phyloP scores from a whole-genome alignment of 2,329 filamentous ascomycete genomes.

The Biscogniauxia marginata region DNA sequence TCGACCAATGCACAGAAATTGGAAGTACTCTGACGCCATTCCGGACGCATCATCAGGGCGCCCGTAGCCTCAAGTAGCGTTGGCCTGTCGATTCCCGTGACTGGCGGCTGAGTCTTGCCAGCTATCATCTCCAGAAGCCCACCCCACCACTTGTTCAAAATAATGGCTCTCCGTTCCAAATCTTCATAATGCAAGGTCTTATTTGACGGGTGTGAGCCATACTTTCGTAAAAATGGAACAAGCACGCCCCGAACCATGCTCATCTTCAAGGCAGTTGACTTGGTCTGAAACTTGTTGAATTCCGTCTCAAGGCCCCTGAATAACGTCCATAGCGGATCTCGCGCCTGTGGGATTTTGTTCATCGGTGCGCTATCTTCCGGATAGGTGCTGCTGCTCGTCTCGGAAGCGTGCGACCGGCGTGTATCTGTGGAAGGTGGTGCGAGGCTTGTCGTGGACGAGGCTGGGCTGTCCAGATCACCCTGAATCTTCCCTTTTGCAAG shows the following conservation, averaged over 20 bases:
- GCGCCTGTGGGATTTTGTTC: slow-evolving; percentile 27
- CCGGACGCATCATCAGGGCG: slow-evolving; percentile 81
- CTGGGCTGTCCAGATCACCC: slow-evolving; percentile 39
- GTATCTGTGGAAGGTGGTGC: slow-evolving; percentile 41
- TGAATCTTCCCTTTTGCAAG: slow-evolving; percentile 37
- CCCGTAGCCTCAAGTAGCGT: slow-evolving; percentile 75
- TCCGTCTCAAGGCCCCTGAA: slow-evolving; percentile 56
- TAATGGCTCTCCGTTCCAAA: slow-evolving; percentile 73
- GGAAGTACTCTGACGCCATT: slow-evolving; percentile 77
- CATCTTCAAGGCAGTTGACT: slow-evolving; percentile 71
- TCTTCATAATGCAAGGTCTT: slow-evolving; percentile 70
- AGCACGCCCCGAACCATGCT: slow-evolving; percentile 70
- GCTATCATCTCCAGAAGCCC: slow-evolving; percentile 79
- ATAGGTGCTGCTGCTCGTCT: slow-evolving; percentile 32
- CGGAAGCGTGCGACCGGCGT: slow-evolving; percentile 32
- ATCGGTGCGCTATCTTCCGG: slow-evolving; percentile 24
- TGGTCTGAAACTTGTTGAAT: slow-evolving; percentile 61
- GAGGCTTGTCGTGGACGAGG: slow-evolving; percentile 47
- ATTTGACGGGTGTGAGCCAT: slow-evolving; percentile 67
- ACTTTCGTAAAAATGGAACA: slow-evolving; percentile 73
- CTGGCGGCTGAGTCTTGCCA: slow-evolving; percentile 60
- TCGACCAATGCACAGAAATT: slow-evolving; percentile 63
- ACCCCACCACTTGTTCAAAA: slow-evolving; percentile 90
- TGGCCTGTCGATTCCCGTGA: slow-evolving; percentile 81
- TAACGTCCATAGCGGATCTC: slow-evolving; percentile 54